Evolutionary conservation across 2,329 filamentous ascomycete genomes (phyloP), one percentile per base, ranked within the genome.

Genomic region (Scortechinia acanthostroma): DNA sequence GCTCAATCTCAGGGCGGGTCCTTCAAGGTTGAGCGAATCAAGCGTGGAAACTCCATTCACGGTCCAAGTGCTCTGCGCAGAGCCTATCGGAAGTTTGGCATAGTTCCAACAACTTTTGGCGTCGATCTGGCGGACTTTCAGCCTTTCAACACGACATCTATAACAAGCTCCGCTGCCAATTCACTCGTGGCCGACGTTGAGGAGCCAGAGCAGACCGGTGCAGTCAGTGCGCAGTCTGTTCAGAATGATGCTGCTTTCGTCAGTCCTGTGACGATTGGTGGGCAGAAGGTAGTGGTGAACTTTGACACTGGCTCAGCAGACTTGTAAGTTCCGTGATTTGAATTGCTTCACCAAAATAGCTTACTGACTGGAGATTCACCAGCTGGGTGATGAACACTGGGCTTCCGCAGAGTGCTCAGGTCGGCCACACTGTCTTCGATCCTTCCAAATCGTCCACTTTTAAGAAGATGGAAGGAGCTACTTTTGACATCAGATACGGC

Each of bases 271-370:
- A 70, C 60, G 3, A 69, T 83, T 50, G 80, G 80, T 46, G 76
- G 75, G 4, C 78, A 83, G 58, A 68, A 65, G n/a, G 53, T 83
- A 46, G 71, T 76, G 51, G 60, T 83, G 58, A 72, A 82, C 53
- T 81, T 84, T 54, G 80, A 84, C 55, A 82, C 77, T 35, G 80
- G 80, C 42, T 83, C 78, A 4, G 70, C 79, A 20, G 80, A 83
- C 59, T 64, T 81, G 35, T 40, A 19, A 19, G 35, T 40, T 40
- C 20, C 14, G 10, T n/a, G n/a, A n/a, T n/a, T n/a, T n/a, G n/a
- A n/a, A n/a, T n/a, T n/a, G n/a, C n/a, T n/a, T n/a, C n/a, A n/a
- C n/a, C n/a, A n/a, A 30, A n/a, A 30, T 30, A n/a, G 25, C 25
- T 30, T 10, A 30, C 25, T 10, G n/a, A 30, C n/a, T 40, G 14